These are phyloP conservation scores for Trichoderma sp. DNA, from an alignment of 2,329 filamentous ascomycete genomes.

Conservation along the genomic window DNA sequence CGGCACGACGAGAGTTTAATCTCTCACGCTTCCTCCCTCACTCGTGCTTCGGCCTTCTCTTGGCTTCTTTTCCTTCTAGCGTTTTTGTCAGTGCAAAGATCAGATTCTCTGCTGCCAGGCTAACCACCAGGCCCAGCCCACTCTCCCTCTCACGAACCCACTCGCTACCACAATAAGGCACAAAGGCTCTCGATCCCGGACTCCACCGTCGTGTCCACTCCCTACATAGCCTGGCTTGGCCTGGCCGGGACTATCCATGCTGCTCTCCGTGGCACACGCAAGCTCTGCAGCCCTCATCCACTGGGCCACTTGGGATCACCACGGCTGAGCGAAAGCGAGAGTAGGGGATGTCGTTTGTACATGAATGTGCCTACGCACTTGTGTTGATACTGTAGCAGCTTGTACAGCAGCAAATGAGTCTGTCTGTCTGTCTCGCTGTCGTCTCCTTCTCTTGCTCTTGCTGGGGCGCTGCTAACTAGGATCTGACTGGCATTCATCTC, in stretches of 20 bases:
- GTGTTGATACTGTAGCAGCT: background rate
- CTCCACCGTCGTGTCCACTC: slow-evolving; percentile 18
- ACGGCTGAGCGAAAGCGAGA: background rate
- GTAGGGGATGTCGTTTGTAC: background rate
- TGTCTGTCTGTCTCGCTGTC: background rate
- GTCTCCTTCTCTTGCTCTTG: background rate
- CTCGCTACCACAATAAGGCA: slow-evolving; percentile 11
- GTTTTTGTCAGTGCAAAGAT: background rate
- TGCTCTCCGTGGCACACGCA: slow-evolving; percentile 22
- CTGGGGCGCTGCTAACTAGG: background rate
- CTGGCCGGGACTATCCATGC: background rate
- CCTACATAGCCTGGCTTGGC: background rate
- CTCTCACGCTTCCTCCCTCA: background rate
- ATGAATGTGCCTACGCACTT: background rate
- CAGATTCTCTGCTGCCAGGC: slow-evolving; percentile 1
- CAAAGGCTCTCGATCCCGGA: slow-evolving; percentile 10
- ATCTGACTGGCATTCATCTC: slow-evolving; percentile 3
- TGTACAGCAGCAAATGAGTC: background rate
- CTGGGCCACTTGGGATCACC: slow-evolving; percentile 14
- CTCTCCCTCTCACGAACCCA: slow-evolving; percentile 2
- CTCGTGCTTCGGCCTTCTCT: background rate
- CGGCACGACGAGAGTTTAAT: background rate
- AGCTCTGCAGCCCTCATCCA: slow-evolving; percentile 11
- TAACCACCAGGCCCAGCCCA: slow-evolving; percentile 4
- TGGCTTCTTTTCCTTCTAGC: slow-evolving; percentile 8